A percentile compares a stretch with the other conserved stretches of the same genome.
phyloP scores from a whole-genome alignment of 441 rosid genomes.

The Erysimum cheiri region DNA sequence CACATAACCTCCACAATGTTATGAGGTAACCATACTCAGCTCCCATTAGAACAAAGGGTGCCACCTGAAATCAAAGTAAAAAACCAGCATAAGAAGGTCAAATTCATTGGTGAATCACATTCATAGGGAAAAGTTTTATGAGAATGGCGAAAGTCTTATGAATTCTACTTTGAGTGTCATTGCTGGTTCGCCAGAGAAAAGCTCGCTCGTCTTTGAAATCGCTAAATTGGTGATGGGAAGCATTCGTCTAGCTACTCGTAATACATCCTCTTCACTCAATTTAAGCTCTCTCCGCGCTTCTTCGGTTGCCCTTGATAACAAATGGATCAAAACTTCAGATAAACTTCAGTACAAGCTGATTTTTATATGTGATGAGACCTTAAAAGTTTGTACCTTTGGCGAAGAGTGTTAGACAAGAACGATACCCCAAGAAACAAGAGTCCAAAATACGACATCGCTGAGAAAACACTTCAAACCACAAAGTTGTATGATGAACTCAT shows the following conservation, averaged over 20 bases:
- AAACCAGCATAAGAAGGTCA: slow-evolving; percentile 5
- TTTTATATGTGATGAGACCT: background rate
- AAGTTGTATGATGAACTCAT: background rate
- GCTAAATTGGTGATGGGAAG: slow-evolving; percentile 84
- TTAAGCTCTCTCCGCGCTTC: slow-evolving; percentile 51
- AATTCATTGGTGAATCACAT: background rate
- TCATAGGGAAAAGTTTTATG: background rate
- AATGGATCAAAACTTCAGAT: slow-evolving; percentile 24
- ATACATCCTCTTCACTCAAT: slow-evolving; percentile 73
- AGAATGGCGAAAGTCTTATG: background rate
- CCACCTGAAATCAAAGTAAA: slow-evolving; percentile 57
- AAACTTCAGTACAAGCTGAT: slow-evolving; percentile 2
- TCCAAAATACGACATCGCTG: slow-evolving; percentile 76
- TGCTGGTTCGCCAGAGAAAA: slow-evolving; percentile 96
- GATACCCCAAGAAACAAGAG: slow-evolving; percentile 77
- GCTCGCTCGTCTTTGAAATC: slow-evolving; percentile 63
- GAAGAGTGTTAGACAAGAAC: slow-evolving; percentile 79
- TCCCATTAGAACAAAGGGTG: slow-evolving; percentile 81
- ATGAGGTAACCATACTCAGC: slow-evolving; percentile 87
- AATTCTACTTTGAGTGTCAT: slow-evolving; percentile 81
- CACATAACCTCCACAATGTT: slow-evolving; percentile 79
- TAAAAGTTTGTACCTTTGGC: slow-evolving; percentile 57
- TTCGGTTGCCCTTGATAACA: slow-evolving; percentile 49
- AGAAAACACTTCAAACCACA: slow-evolving; percentile 61
- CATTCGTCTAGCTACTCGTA: slow-evolving; percentile 61